Percentiles rank a stretch among this genome's conserved stretches.
phyloP scores from a whole-genome alignment of 2,329 filamentous ascomycete species.

The Cercospora berteroae region DNA sequence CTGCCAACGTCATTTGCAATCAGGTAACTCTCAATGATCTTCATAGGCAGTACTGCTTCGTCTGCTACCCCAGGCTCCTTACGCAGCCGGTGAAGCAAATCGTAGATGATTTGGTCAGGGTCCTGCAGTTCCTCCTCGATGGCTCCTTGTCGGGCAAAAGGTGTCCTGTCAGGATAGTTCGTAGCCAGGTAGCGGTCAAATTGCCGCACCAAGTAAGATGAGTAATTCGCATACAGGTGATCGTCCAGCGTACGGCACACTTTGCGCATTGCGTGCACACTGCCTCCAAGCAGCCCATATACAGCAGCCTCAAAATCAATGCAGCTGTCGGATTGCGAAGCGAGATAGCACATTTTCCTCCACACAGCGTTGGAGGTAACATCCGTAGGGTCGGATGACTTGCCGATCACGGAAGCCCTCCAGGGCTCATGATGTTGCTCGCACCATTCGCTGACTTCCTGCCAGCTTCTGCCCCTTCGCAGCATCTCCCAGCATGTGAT shows the following conservation, averaged over 20 bases:
- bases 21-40: slow-evolving; percentile 73
- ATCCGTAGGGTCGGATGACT: slow-evolving; percentile 44
- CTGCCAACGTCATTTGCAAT: slow-evolving; percentile 59
- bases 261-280: slow-evolving; percentile 71
- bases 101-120: slow-evolving; percentile 29
- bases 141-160: slow-evolving; percentile 59
- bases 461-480: slow-evolving; percentile 72
- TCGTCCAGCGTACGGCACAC: slow-evolving; percentile 83
- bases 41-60: slow-evolving; percentile 65
- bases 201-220: slow-evolving; percentile 74
- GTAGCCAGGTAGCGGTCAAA: slow-evolving; percentile 69
- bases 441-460: slow-evolving; percentile 80
- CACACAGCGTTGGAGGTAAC: slow-evolving; percentile 53
- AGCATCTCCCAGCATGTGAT: slow-evolving; percentile 91
- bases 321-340: slow-evolving; percentile 63
- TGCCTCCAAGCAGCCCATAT: slow-evolving; percentile 85
- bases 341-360: slow-evolving; percentile 74
- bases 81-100: slow-evolving; percentile 61
- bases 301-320: slow-evolving; percentile 84
- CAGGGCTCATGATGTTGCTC: slow-evolving; percentile 81
- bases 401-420: slow-evolving; percentile 79
- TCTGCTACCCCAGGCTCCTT: slow-evolving; percentile 54
- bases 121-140: slow-evolving; percentile 65
- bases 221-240: slow-evolving; percentile 81
- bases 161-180: slow-evolving; percentile 54